Conservation (phyloP, 192 early-diverging fungal species). For the Oehlia diaphana region DNA sequence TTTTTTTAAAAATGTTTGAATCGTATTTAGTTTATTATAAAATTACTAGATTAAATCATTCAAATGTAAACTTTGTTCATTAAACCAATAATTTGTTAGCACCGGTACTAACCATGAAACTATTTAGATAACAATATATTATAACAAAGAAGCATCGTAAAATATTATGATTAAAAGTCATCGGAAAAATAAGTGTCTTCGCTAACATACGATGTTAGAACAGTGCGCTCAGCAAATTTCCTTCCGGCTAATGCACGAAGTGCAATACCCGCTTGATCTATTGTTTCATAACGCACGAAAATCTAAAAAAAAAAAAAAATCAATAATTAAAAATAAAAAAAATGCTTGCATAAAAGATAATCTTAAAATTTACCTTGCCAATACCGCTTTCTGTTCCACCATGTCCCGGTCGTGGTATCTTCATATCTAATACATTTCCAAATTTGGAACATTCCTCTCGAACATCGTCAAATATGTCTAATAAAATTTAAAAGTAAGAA, state of each 20-base stretch:
- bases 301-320: slow-evolving; percentile 54
- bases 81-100: not conserved
- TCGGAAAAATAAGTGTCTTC: slow-evolving; percentile 69
- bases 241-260: slow-evolving; percentile 85
- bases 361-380: slow-evolving; percentile 68
- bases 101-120: not conserved
- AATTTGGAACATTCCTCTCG: slow-evolving; percentile 86
- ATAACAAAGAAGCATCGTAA: not conserved
- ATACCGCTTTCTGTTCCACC: slow-evolving; percentile 63
- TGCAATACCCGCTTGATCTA: slow-evolving; percentile 65
- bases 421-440: slow-evolving; percentile 76
- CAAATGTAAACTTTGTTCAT: not conserved
- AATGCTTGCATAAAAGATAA: not conserved
- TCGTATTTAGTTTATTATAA: no score
- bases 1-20: no score
- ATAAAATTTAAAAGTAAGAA: slow-evolving; percentile 21
- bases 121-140: not conserved
- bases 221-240: slow-evolving; percentile 91
- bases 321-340: not conserved
- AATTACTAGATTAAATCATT: no score
- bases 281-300: slow-evolving; percentile 73
- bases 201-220: slow-evolving; percentile 81
- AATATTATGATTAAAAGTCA: slow-evolving; percentile 52
- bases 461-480: slow-evolving; percentile 90
- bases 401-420: slow-evolving; percentile 77